A percentile compares a stretch with the other conserved stretches of the same genome.
Conservation (phyloP, 805 yeast genomes). For the Barnettozyma salicaria region DNA sequence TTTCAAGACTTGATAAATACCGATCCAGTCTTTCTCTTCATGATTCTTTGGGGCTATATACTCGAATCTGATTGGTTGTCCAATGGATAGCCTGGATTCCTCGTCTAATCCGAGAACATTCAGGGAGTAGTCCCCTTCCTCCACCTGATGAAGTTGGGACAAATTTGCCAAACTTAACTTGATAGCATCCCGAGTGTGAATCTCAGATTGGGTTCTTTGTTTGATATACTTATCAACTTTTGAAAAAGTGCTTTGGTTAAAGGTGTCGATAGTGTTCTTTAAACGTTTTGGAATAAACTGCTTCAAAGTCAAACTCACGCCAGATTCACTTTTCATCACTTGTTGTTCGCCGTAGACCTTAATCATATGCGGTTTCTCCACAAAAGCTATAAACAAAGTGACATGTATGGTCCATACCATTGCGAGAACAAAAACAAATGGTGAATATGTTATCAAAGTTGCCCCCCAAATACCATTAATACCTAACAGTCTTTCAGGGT, state of each 20-base stretch:
- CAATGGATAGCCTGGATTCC: slow-evolving; percentile 32
- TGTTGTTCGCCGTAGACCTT: slow-evolving; percentile 64
- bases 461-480: slow-evolving; percentile 76
- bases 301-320: slow-evolving; percentile 32
- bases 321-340: slow-evolving; percentile 48
- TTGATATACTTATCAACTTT: slow-evolving; percentile 27
- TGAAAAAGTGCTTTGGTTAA: slow-evolving; percentile 38
- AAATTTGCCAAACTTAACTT: slow-evolving; percentile 1
- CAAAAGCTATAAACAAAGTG: slow-evolving; percentile 60
- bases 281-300: slow-evolving; percentile 32
- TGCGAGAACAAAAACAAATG: slow-evolving; percentile 43
- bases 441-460: slow-evolving; percentile 53
- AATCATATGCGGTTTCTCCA: slow-evolving; percentile 74
- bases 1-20: slow-evolving; percentile 58
- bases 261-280: slow-evolving; percentile 38
- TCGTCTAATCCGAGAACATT: slow-evolving; percentile 18
- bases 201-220: slow-evolving; percentile 22
- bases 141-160: slow-evolving; percentile 7
- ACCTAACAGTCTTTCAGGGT: slow-evolving; percentile 77
- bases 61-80: slow-evolving; percentile 45
- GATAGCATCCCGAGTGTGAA: slow-evolving; percentile 11
- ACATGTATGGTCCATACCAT: slow-evolving; percentile 63
- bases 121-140: slow-evolving; percentile 29
- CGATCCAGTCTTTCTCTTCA: slow-evolving; percentile 64
- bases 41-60: slow-evolving; percentile 51